phyloP scores from a whole-genome alignment of 2,329 filamentous ascomycete genomes.

The Fusarium acutatum region DNA sequence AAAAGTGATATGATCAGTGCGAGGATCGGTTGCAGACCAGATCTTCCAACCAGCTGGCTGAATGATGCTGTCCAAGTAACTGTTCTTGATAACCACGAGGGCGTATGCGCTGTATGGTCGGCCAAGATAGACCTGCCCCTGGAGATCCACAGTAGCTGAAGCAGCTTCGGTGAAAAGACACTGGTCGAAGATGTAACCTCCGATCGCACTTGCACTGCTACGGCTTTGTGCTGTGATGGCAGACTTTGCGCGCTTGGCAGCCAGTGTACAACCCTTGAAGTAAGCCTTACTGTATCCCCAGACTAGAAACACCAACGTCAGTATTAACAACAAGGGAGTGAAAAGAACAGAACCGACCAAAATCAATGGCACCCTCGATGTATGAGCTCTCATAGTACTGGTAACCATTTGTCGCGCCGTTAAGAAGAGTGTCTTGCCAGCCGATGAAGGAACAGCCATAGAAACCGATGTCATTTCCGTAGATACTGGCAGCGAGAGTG shows the following conservation, averaged over 20 bases:
- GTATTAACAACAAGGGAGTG: neutral
- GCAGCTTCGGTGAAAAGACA: conserved; percentile 46
- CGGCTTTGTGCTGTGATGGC: conserved; percentile 42
- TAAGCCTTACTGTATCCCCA: conserved; percentile 40
- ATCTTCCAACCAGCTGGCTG: conserved; percentile 49
- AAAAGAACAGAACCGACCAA: neutral
- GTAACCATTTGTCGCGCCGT: conserved; percentile 20
- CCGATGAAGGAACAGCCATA: conserved; percentile 50
- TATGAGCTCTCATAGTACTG: conserved; percentile 34
- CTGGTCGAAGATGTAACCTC: conserved; percentile 53
- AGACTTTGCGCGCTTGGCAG: conserved; percentile 24
- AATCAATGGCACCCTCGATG: conserved; percentile 34
- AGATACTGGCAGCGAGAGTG: conserved; percentile 36
- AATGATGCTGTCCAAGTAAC: conserved; percentile 51
- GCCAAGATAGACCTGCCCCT: conserved; percentile 55
- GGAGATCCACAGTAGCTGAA: conserved; percentile 29
- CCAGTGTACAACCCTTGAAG: conserved; percentile 37
- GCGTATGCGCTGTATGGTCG: conserved; percentile 56
- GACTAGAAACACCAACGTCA: neutral
- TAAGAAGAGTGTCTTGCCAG: conserved; percentile 29
- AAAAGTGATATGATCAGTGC: conserved; percentile 63
- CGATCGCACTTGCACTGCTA: conserved; percentile 43
- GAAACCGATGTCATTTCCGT: conserved; percentile 49
- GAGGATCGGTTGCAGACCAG: conserved; percentile 66
- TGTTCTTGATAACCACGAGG: conserved; percentile 58